phyloP scores from a whole-genome alignment of 306 rosid species.

The Senna siamea region DNA sequence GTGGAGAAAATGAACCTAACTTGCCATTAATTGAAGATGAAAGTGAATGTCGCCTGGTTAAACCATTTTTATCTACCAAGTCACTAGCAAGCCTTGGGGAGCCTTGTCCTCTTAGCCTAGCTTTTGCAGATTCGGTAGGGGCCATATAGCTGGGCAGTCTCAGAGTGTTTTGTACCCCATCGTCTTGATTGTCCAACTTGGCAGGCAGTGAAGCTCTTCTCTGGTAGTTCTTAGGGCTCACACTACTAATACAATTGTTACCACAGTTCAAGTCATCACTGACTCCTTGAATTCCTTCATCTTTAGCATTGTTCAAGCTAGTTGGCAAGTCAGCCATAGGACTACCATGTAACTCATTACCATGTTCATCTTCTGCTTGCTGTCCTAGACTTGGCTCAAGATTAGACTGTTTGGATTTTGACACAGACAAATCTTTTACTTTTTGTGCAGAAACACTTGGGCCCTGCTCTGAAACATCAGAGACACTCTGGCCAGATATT shows the following conservation, averaged over 20 bases:
- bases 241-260: slow-evolving; percentile 21
- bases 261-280: slow-evolving; percentile 33
- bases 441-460: slow-evolving; percentile 31
- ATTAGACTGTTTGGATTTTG: slow-evolving; percentile 16
- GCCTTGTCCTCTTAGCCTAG: slow-evolving; percentile 52
- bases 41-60: slow-evolving; percentile 46
- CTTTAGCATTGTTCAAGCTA: slow-evolving; percentile 13
- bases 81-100: slow-evolving; percentile 37
- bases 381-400: slow-evolving; percentile 21
- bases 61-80: slow-evolving; percentile 34
- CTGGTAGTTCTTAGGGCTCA: slow-evolving; percentile 25
- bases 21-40: slow-evolving; percentile 38
- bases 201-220: slow-evolving; percentile 49
- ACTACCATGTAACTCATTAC: neutral
- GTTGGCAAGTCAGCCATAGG: slow-evolving; percentile 1
- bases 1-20: slow-evolving; percentile 38
- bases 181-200: slow-evolving; percentile 39
- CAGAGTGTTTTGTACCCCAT: slow-evolving; percentile 26
- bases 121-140: slow-evolving; percentile 58
- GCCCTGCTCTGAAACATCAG: slow-evolving; percentile 31
- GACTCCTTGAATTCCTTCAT: slow-evolving; percentile 12
- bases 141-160: slow-evolving; percentile 52
- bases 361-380: slow-evolving; percentile 26
- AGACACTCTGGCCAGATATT: slow-evolving; percentile 15
- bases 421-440: slow-evolving; percentile 18